These are phyloP conservation scores for Chlamydomonas sphaeroides DNA, from an alignment of 139 green algal species.

Conservation along the genomic window DNA sequence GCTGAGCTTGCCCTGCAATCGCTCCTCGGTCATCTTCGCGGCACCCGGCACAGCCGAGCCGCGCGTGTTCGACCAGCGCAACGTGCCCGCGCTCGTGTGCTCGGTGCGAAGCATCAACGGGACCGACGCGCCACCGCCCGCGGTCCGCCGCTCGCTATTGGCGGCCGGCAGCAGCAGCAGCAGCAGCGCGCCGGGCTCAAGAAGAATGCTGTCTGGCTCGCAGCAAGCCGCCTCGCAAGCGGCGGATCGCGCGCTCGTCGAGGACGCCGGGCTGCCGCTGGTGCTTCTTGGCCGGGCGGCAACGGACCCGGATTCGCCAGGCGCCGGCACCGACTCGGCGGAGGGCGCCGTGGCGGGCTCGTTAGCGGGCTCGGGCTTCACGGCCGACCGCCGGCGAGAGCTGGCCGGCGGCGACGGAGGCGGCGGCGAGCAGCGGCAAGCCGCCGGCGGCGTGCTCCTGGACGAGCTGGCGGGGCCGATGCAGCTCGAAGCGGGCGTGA, in stretches of 20 bases:
- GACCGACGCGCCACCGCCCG: neutral
- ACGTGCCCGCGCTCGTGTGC: slow-evolving; percentile 30
- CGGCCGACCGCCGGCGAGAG: too few species aligned
- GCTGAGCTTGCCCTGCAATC: slow-evolving; percentile 12
- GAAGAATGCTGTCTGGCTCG: too few species aligned
- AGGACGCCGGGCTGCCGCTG: neutral
- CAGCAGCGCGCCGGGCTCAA: neutral
- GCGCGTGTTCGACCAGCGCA: slow-evolving; percentile 38
- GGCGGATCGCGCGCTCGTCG: too few species aligned
- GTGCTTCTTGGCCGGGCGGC: neutral
- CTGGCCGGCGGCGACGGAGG: neutral
- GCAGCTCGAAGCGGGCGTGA: neutral
- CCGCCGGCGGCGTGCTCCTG: neutral
- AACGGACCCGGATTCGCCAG: neutral
- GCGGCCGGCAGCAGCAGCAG: too few species aligned
- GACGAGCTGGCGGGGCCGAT: neutral
- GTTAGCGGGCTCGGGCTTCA: neutral
- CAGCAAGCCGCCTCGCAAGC: too few species aligned
- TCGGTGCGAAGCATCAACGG: neutral
- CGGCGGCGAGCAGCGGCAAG: neutral
- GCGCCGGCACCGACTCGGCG: too few species aligned
- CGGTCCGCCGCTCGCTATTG: too few species aligned
- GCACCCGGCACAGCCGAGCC: slow-evolving; percentile 23
- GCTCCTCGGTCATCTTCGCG: slow-evolving; percentile 34
- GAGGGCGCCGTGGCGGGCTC: neutral